These are phyloP conservation scores for Diversispora epigaea DNA, from an alignment of 192 early-diverging fungal species.

Conservation along the genomic window DNA sequence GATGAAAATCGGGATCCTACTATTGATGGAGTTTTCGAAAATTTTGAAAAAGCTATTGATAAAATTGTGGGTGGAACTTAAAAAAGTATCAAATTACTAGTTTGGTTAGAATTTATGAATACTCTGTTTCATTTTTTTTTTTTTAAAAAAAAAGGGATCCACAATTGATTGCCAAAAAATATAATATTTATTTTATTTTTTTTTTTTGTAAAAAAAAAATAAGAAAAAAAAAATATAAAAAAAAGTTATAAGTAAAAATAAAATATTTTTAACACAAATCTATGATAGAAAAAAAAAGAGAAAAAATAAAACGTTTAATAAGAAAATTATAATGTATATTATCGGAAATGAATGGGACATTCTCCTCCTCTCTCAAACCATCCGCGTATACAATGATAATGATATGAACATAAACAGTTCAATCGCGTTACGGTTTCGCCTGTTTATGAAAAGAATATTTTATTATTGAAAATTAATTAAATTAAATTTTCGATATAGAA, in stretches of 20 bases:
- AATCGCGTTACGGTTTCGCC: slow-evolving; percentile 76
- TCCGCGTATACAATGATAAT: slow-evolving; percentile 74
- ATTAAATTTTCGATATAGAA: slow-evolving; percentile 23
- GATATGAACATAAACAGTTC: slow-evolving; percentile 90
- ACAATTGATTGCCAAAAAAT: too few relatives aligned
- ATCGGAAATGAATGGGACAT: slow-evolving; percentile 85
- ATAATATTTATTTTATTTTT: too few relatives aligned
- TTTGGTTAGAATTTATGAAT: too few relatives aligned
- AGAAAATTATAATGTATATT: slow-evolving; percentile 10
- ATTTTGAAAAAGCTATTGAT: slow-evolving; percentile 69
- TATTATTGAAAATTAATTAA: not conserved
- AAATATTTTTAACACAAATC: too few relatives aligned
- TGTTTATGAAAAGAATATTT: slow-evolving; percentile 17
- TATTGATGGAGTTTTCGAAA: slow-evolving; percentile 57
- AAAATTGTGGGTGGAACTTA: slow-evolving; percentile 41
- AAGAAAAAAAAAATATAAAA: too few relatives aligned
- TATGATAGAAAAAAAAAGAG: not conserved
- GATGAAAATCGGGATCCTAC: slow-evolving; percentile 63
- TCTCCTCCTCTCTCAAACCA: slow-evolving; percentile 75
- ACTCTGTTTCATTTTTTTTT: too few relatives aligned
- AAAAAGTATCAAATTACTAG: not conserved
- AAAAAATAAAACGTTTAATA: too few relatives aligned
- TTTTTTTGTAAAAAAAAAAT: too few relatives aligned
- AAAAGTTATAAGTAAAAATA: too few relatives aligned
- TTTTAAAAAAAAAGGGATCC: too few relatives aligned